phyloP scores from a whole-genome alignment of 176 grass and related monocot species.

The barley (Hordeum vulgare) region DNA sequence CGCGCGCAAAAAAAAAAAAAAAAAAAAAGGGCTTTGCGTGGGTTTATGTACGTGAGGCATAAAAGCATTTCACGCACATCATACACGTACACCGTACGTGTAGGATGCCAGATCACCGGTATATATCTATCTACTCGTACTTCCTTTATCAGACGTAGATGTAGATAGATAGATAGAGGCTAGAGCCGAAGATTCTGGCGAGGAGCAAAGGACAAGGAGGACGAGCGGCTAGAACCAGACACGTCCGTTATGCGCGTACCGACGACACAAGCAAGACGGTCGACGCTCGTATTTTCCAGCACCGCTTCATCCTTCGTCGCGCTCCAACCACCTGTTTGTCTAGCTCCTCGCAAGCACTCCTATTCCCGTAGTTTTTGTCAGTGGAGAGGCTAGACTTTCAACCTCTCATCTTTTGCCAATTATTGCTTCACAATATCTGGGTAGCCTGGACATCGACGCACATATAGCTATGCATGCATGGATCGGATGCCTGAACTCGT shows the following conservation, averaged over 20 bases:
- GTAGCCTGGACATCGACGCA: background rate
- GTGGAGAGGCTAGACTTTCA: background rate
- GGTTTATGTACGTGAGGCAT: no score
- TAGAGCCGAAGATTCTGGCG: background rate
- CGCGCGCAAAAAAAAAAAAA: no score
- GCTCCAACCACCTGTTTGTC: background rate
- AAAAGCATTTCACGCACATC: no score
- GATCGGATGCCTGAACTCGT: no score
- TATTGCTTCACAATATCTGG: background rate
- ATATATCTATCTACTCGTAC: no score
- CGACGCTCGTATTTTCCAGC: background rate
- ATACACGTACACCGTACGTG: background rate
- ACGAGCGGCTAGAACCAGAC: background rate
- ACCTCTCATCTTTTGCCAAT: background rate
- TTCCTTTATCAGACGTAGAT: no score
- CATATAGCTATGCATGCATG: background rate
- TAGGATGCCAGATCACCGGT: background rate
- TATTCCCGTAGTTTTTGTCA: background rate
- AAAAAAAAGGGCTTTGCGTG: no score
- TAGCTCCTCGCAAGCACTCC: background rate
- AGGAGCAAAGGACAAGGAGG: slow-evolving; percentile 7
- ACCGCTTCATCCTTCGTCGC: background rate
- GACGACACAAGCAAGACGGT: background rate
- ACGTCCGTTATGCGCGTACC: background rate
- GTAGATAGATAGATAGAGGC: no score